Evolutionary conservation across 163 green algal species (phyloP).

Genomic region (Trebouxia gelatinosa): DNA sequence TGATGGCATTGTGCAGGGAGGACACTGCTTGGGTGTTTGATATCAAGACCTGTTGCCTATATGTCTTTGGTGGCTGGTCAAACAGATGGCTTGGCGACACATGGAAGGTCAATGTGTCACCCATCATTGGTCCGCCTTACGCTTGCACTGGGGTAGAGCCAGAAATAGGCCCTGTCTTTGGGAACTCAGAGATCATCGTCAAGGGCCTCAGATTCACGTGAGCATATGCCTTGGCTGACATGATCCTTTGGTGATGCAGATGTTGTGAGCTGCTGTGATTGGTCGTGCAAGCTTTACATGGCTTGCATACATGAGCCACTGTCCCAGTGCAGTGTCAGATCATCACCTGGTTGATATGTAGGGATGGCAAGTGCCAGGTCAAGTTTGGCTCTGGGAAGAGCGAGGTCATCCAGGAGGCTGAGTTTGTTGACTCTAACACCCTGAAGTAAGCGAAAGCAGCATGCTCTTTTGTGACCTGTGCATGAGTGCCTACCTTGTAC

Average conservation of each 20-base stretch:
- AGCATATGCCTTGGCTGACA: neutral
- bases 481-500: no score
- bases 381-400: conserved; percentile 69
- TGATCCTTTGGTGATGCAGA: neutral
- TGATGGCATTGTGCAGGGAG: conserved; percentile 59
- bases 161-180: conserved; percentile 78
- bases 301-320: no score
- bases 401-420: conserved; percentile 68
- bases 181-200: conserved; percentile 75
- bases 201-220: conserved; percentile 75
- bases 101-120: conserved; percentile 73
- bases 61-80: conserved; percentile 84
- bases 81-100: conserved; percentile 84
- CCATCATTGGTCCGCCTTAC: conserved; percentile 86
- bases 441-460: conserved; percentile 45
- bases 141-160: conserved; percentile 73
- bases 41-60: conserved; percentile 67
- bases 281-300: no score
- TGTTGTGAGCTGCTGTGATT: no score
- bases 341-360: conserved; percentile 17
- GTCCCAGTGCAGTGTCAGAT: no score
- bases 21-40: conserved; percentile 84
- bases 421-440: conserved; percentile 64
- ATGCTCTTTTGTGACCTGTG: no score
- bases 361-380: conserved; percentile 73